Percentiles rank a stretch among this genome's conserved stretches.
Conservation (phyloP, 768 basidiomycete species). For the Rhodocollybia butyracea region DNA sequence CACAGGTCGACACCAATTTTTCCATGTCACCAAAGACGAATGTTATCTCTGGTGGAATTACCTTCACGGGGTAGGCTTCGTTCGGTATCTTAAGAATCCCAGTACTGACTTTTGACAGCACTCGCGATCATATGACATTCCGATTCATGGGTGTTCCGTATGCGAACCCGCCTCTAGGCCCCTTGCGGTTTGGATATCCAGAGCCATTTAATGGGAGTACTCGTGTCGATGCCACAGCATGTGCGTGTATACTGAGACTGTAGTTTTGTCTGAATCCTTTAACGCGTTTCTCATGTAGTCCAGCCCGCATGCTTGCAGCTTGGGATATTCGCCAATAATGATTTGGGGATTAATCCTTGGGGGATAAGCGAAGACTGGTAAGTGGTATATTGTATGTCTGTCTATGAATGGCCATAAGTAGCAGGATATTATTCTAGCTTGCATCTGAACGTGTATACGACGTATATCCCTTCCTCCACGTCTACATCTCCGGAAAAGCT, state of each 20-base stretch:
- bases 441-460: constrained; percentile 35
- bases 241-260: constrained; percentile 16
- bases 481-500: constrained; percentile 15
- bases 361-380: constrained; percentile 18
- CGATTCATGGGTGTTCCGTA: constrained; percentile 41
- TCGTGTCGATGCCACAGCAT: constrained; percentile 25
- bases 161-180: constrained; percentile 27
- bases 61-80: constrained; percentile 14
- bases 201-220: constrained; percentile 19
- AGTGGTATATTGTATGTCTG: no score
- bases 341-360: constrained; percentile 16
- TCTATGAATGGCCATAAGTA: no score
- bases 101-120: constrained; percentile 16
- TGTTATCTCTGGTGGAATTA: constrained; percentile 9
- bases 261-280: constrained; percentile 16
- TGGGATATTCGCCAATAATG: constrained; percentile 13
- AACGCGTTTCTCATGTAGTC: constrained; percentile 4
- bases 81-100: not conserved
- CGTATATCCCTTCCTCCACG: constrained; percentile 25
- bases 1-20: constrained; percentile 16
- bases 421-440: no score
- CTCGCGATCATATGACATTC: constrained; percentile 37
- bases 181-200: constrained; percentile 34
- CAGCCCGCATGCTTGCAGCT: constrained; percentile 17
- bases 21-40: constrained; percentile 9